Percentiles rank a stretch among this genome's conserved stretches.
Evolutionary conservation across 2,329 filamentous ascomycete species (phyloP).

Genomic region (Paecilomyces fulvus): DNA sequence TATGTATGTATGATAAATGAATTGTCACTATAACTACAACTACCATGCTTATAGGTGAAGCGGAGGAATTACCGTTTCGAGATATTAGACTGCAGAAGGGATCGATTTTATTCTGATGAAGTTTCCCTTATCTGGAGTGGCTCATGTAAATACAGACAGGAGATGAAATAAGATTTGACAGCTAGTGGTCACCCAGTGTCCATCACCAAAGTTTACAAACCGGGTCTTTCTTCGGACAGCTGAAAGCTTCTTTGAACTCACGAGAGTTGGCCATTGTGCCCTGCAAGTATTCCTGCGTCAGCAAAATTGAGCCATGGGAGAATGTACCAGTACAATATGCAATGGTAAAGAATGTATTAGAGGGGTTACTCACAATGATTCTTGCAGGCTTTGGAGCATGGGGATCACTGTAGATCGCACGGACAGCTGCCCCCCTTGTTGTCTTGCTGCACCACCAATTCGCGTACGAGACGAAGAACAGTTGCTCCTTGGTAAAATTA

Average conservation of each 20-base stretch:
- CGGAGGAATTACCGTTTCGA: not conserved
- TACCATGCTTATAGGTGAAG: not conserved
- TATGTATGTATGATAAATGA: too few species aligned
- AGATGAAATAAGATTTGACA: not conserved
- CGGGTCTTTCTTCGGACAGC: constrained; percentile 57
- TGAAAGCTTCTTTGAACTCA: constrained; percentile 60
- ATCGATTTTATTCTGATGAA: not conserved
- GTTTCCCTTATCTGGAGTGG: not conserved
- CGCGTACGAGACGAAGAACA: constrained; percentile 60
- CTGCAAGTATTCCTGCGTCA: constrained; percentile 13
- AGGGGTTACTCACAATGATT: constrained; percentile 34
- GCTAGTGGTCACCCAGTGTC: not conserved
- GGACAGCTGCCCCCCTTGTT: constrained; percentile 49
- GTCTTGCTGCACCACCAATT: constrained; percentile 61
- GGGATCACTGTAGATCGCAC: constrained; percentile 52
- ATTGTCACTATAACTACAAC: too few species aligned
- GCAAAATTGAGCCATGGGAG: not conserved
- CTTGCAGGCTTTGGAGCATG: constrained; percentile 58
- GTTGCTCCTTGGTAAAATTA: constrained; percentile 56
- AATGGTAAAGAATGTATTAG: constrained; percentile 2
- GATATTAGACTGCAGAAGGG: not conserved
- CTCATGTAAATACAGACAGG: not conserved
- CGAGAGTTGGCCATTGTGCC: constrained; percentile 60
- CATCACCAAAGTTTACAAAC: constrained; percentile 61
- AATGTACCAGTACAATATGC: not conserved